phyloP scores from a whole-genome alignment of 768 basidiomycete genomes.

The Phlegmacium glaucopus region DNA sequence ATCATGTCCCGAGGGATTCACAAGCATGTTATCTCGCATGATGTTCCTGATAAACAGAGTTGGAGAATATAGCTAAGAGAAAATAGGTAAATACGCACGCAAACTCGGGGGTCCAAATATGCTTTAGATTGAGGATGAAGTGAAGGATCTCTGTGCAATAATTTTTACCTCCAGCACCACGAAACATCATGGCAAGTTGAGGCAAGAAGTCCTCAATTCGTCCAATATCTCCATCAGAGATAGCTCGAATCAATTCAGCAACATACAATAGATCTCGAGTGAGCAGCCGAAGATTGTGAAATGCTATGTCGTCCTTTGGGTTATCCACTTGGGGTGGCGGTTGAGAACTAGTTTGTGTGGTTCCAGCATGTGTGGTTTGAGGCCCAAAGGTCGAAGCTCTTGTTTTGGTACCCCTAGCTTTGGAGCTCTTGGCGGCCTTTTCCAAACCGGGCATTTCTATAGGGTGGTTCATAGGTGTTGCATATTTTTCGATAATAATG shows the following conservation, averaged over 20 bases:
- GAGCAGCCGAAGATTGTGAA: conserved; percentile 24
- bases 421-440: no score
- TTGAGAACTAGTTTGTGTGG: neutral
- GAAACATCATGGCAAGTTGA: conserved; percentile 29
- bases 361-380: neutral
- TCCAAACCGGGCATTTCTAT: no score
- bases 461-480: neutral
- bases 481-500: conserved; percentile 21
- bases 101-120: conserved; percentile 30
- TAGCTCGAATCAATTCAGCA: conserved; percentile 22
- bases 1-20: conserved; percentile 27
- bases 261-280: conserved; percentile 29
- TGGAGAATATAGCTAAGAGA: neutral
- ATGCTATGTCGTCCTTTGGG: conserved; percentile 1
- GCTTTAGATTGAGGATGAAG: conserved; percentile 23
- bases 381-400: neutral
- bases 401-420: no score
- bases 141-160: conserved; percentile 29
- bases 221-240: conserved; percentile 28
- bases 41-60: conserved; percentile 24
- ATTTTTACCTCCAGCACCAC: conserved; percentile 28
- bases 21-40: conserved; percentile 32
- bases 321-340: no score
- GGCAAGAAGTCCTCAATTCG: conserved; percentile 26
- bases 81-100: conserved; percentile 16